Conservation (phyloP, 257 asterid species). For the Solanum chiquidenum region DNA sequence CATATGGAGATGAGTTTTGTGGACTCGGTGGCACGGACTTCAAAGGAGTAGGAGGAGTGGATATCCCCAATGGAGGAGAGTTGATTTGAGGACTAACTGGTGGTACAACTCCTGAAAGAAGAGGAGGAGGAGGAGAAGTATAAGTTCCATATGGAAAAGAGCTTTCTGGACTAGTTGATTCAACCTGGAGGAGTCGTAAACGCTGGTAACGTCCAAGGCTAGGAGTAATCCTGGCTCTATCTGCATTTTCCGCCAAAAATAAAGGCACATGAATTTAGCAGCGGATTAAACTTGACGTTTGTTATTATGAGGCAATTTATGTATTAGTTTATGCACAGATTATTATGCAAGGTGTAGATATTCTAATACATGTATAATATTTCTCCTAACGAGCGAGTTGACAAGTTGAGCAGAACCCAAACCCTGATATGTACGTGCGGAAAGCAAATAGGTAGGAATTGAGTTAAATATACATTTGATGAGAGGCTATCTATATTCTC, state of each 20-base stretch:
- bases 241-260: background rate
- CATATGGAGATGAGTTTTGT: background rate
- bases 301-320: background rate
- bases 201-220: background rate
- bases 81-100: background rate
- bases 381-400: background rate
- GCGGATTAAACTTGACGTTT: background rate
- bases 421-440: too few relatives aligned
- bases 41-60: background rate
- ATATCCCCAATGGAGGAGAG: background rate
- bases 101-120: background rate
- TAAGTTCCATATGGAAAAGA: background rate
- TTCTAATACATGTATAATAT: background rate
- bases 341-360: background rate
- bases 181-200: background rate
- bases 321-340: background rate
- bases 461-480: background rate
- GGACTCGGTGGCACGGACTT: background rate
- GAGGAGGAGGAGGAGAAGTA: background rate
- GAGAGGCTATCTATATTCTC: background rate
- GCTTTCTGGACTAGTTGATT: background rate
- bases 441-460: background rate
- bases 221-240: background rate
- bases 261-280: background rate
- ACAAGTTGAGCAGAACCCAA: background rate